Base-by-base conservation (phyloP, 352 stramenopile genomes). In the Globisporangium nunn region DNA sequence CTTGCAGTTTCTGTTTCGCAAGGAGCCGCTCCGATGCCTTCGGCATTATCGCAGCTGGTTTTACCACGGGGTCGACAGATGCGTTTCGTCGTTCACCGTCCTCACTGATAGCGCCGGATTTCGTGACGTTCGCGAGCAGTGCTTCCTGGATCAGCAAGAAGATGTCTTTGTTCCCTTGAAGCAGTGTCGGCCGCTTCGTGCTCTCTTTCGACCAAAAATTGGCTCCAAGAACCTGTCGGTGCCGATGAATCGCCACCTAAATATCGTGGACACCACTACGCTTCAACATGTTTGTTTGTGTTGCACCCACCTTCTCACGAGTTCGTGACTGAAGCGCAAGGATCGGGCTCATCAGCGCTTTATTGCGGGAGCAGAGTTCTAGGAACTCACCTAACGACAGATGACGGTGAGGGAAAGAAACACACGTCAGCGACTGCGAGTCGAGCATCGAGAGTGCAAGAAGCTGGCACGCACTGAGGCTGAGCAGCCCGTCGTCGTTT, bases 281-380 rank as follows among this genome's bases (percentile, higher is more conserved):
- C 33, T 47, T 3, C 14, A 47, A 17, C 41, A 28, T 23, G 17
- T 23, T 17, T 37, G 33, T 37, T 37, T 5, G 18, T 3, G 5
- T 8, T 17, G 14, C 10, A 46, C 43, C 6, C 45, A 74, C 61
- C 57, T 72, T 74, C 39, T 70, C 52, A 49, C 59, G 60, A 4
- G 64, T 49, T 39, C 33, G 58, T 1, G 49, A 23, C 62, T 85
- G 75, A 2, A 85, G 52, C 10, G 59, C 33, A 17, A 82, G 67
- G 15, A 85, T 71, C 0, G 72, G 75, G 30, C 67, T 68, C 46
- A 82, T 64, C 14, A 85, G 52, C 6, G 54, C 58, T 39, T 61
- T 69, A 18, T 85, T 69, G n/a, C 56, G 61, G 1, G 48, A 66
- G 47, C 75, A 82, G 33, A 82, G 57, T 7, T 41, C 28, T 3